Conservation (phyloP, 306 rosid species). For the Chamaecrista fasciculata region DNA sequence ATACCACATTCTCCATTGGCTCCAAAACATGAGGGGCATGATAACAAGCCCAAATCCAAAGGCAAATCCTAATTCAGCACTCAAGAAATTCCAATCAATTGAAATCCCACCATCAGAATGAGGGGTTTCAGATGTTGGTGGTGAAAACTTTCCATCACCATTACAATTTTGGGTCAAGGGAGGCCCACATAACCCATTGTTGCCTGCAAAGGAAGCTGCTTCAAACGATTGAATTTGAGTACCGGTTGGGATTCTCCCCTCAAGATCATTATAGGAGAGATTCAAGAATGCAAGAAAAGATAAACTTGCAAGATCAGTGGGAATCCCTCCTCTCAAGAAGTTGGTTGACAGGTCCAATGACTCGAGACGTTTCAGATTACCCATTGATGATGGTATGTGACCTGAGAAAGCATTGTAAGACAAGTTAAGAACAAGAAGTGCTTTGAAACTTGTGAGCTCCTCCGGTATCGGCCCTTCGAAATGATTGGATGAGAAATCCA, state of each 20-base stretch:
- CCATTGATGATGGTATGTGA: constrained; percentile 27
- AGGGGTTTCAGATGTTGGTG: not conserved
- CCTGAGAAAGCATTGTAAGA: constrained; percentile 37
- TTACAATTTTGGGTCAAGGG: constrained; percentile 4
- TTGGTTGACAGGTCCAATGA: constrained; percentile 43
- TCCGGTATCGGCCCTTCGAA: constrained; percentile 39
- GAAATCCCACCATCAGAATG: not conserved
- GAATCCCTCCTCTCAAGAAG: constrained; percentile 27
- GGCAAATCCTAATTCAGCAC: not conserved
- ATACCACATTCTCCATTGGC: too few species aligned
- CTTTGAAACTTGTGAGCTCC: constrained; percentile 22
- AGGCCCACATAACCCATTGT: constrained; percentile 30
- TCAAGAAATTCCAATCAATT: constrained; percentile 28
- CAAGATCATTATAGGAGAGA: constrained; percentile 35
- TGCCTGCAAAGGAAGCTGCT: constrained; percentile 7
- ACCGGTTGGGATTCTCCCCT: constrained; percentile 28
- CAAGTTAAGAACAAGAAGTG: constrained; percentile 25
- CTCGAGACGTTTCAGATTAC: constrained; percentile 25
- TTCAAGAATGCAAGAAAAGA: constrained; percentile 29
- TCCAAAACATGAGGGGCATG: too few species aligned
- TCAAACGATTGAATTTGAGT: constrained; percentile 29
- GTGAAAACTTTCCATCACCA: not conserved
- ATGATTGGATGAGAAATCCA: constrained; percentile 43
- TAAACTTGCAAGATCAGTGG: constrained; percentile 17
- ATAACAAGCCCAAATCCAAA: too few species aligned